These are phyloP conservation scores for Pilobolus umbonatus DNA, from an alignment of 192 early-diverging fungal species.

Conservation along the genomic window DNA sequence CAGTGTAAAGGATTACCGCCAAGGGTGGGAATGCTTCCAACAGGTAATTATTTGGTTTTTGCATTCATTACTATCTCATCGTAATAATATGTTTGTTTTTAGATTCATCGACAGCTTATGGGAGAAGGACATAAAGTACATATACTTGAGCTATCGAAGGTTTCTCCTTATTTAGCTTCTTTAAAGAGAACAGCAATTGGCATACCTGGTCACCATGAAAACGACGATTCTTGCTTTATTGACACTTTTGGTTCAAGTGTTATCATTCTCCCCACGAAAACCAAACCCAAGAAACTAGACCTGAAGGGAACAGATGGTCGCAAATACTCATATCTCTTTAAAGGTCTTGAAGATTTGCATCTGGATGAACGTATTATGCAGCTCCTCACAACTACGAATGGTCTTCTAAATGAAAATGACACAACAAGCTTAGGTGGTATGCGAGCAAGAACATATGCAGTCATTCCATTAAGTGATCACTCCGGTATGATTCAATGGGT, in stretches of 20 bases:
- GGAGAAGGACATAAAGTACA: constrained; percentile 53
- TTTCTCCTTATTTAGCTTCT: constrained; percentile 56
- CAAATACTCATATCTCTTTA: constrained; percentile 74
- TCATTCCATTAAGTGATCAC: constrained; percentile 84
- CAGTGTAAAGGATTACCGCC: constrained; percentile 39
- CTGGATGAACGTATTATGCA: constrained; percentile 93
- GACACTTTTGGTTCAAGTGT: constrained; percentile 48
- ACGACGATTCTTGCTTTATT: constrained; percentile 33
- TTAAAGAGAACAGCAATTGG: constrained; percentile 42
- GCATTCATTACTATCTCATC: too few species aligned
- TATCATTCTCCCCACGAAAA: constrained; percentile 76
- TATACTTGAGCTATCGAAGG: constrained; percentile 45
- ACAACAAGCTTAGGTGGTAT: constrained; percentile 25
- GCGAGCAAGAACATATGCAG: constrained; percentile 50
- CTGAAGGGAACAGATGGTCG: constrained; percentile 54
- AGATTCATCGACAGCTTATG: constrained; percentile 53
- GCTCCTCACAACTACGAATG: constrained; percentile 57
- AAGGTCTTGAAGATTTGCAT: constrained; percentile 90
- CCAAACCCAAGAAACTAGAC: constrained; percentile 83
- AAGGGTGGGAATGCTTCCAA: constrained; percentile 55
- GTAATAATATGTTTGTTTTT: not conserved
- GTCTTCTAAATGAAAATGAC: constrained; percentile 54
- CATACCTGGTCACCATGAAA: constrained; percentile 42
- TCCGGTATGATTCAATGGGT: constrained; percentile 97
- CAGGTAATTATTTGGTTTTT: constrained; percentile 53